Evolutionary conservation across 2,329 filamentous ascomycete genomes (phyloP), one percentile per base, ranked within the genome.

Genomic region (Diaporthe nobilis): DNA sequence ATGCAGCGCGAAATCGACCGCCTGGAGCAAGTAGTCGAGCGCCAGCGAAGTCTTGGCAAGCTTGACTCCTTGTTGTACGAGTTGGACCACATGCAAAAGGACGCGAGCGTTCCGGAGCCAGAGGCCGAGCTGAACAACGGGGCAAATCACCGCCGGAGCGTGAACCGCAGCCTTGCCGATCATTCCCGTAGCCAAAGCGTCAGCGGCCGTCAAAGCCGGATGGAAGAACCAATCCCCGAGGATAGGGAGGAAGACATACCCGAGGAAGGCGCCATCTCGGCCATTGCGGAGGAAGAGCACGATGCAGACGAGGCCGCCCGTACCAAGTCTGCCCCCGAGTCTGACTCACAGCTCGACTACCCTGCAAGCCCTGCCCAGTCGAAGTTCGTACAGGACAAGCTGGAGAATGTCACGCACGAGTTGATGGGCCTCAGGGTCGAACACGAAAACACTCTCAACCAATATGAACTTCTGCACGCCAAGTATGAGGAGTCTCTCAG

Each of bases 1-100:
- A 98, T 99, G 96, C 95, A 98, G 83, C 94, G 96, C 49, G 97
- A 99, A 82, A 94, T 99, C 78, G 95, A 98, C 81, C 92, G 96
- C 47, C 88, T 99, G 17, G 97, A 98, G 84, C 95, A 98, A 83
- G 95, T 99, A 10, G 92, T 99, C 71, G 96, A 98, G 84, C 94
- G 97, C 67, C 97, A 99, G 84, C 91, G 97, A 76, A 98, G 96
- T 82, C 91, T 99, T 4, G 97, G 97, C 55, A 98, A 98, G 84
- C 90, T 99, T 4, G 97, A 99, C 82, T 97, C 94, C 72, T 90
- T 99, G 10, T 90, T 99, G 0, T 93, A 97, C 79, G 97, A 99
- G 81, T 90, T 98, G 13, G 97, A 98, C 81, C 89, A 93, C 78
- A 91, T 95, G 68, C 92, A 94, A 71, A 88, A 92, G 75, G 90